Percentiles rank a stretch among this genome's conserved stretches.
Evolutionary conservation across 441 rosid species (phyloP).

Genomic region (Raphanus hybrid): DNA sequence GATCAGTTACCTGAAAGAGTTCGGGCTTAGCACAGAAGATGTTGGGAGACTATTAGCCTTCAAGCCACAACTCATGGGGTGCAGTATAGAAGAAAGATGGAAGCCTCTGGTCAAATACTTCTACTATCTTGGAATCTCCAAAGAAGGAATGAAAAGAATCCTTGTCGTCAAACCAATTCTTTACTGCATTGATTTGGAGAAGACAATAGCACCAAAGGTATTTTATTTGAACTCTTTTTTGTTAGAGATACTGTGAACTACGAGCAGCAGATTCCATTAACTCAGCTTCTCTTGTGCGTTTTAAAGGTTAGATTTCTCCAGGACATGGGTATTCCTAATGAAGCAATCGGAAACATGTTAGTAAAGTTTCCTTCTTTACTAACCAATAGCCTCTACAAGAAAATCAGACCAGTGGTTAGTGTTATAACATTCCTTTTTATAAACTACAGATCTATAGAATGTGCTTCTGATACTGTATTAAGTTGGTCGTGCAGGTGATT

Average conservation of each 20-base stretch:
- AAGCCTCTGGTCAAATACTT: slow-evolving; percentile 85
- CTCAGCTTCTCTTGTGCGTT: slow-evolving; percentile 28
- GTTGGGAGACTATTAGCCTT: slow-evolving; percentile 84
- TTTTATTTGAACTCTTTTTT: slow-evolving; percentile 15
- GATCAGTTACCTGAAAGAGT: slow-evolving; percentile 85
- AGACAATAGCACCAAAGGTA: slow-evolving; percentile 78
- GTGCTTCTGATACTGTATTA: neutral
- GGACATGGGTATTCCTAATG: slow-evolving; percentile 82
- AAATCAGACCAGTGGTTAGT: slow-evolving; percentile 92
- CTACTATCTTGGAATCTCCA: slow-evolving; percentile 83
- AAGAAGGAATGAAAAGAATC: slow-evolving; percentile 90
- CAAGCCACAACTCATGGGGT: slow-evolving; percentile 84
- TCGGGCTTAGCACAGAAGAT: slow-evolving; percentile 74
- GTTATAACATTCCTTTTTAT: neutral
- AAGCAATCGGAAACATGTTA: slow-evolving; percentile 85
- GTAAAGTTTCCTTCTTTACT: slow-evolving; percentile 85
- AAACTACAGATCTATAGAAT: slow-evolving; percentile 10
- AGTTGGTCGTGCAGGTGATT: slow-evolving; percentile 58
- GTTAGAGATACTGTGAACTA: slow-evolving; percentile 1
- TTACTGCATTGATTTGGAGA: slow-evolving; percentile 79
- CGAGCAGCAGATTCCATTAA: slow-evolving; percentile 17
- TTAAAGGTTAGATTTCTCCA: slow-evolving; percentile 75
- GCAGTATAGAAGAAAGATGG: slow-evolving; percentile 86
- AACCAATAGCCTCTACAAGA: slow-evolving; percentile 86
- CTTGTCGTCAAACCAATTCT: slow-evolving; percentile 79